Evolutionary conservation across 1,284 basidiomycete species (phyloP).

Genomic region (Cryptococcus sp.): DNA sequence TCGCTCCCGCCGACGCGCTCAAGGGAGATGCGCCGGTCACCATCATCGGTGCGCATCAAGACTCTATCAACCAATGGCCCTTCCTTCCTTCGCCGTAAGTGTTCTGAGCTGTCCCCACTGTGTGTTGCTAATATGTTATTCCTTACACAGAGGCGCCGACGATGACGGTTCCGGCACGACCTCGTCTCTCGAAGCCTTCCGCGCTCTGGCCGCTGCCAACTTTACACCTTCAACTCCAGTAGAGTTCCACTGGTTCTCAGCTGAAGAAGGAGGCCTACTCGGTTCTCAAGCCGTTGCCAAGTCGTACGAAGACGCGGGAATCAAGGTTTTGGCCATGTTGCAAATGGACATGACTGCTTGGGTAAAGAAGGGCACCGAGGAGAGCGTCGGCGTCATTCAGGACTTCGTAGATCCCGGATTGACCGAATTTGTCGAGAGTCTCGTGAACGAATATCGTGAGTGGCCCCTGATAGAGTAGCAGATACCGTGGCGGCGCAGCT

Average conservation of each 20-base stretch:
- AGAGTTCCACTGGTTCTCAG: conserved; percentile 96
- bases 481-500: neutral
- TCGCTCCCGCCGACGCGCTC: conserved; percentile 47
- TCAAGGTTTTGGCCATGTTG: conserved; percentile 83
- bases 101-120: conserved; percentile 26
- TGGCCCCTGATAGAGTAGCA: conserved; percentile 3
- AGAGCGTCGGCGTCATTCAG: conserved; percentile 85
- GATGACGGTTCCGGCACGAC: conserved; percentile 92
- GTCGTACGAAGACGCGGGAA: conserved; percentile 66
- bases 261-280: conserved; percentile 92
- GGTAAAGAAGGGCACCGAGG: conserved; percentile 84
- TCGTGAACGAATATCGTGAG: conserved; percentile 68
- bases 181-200: conserved; percentile 86
- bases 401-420: conserved; percentile 75
- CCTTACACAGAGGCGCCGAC: conserved; percentile 55
- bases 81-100: conserved; percentile 83
- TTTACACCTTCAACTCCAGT: conserved; percentile 73
- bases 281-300: conserved; percentile 89
- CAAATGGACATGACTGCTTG: conserved; percentile 93
- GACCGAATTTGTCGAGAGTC: conserved; percentile 72
- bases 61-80: conserved; percentile 84
- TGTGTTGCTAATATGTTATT: conserved; percentile 18
- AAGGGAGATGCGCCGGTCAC: conserved; percentile 56
- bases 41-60: conserved; percentile 82
- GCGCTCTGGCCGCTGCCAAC: conserved; percentile 73